phyloP scores from a whole-genome alignment of 345 rosid species.

The Lepidium didymum region DNA sequence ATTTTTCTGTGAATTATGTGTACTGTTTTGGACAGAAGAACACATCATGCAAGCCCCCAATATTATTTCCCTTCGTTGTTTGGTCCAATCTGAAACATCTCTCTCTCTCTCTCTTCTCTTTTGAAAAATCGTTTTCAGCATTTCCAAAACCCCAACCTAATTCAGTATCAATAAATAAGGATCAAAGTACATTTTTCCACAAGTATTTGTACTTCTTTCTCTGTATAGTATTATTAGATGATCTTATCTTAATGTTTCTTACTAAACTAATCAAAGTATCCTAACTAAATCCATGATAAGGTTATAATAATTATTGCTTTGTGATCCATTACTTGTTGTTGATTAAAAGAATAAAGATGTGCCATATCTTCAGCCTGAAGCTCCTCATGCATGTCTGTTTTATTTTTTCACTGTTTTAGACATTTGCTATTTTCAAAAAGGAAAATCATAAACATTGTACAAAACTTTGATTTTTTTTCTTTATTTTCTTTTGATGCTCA shows the following conservation, averaged over 20 bases:
- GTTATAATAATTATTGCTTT: conserved; percentile 6
- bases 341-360: conserved; percentile 21
- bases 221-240: conserved; percentile 4
- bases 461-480: conserved; percentile 33
- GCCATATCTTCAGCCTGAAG: conserved; percentile 31
- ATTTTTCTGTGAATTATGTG: conserved; percentile 33
- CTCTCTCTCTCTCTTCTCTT: conserved; percentile 27
- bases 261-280: not conserved
- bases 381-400: conserved; percentile 22
- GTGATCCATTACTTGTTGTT: conserved; percentile 4
- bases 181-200: not conserved
- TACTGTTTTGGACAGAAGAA: conserved; percentile 35
- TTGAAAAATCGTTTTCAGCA: conserved; percentile 27
- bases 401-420: conserved; percentile 7
- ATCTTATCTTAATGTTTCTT: conserved; percentile 2
- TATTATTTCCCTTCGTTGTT: conserved; percentile 30
- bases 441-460: conserved; percentile 30
- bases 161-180: conserved; percentile 15
- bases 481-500: not conserved
- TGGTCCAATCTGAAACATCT: conserved; percentile 38
- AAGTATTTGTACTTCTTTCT: conserved; percentile 12
- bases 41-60: conserved; percentile 26
- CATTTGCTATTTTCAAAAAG: conserved; percentile 36
- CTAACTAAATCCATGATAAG: conserved; percentile 10
- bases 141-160: conserved; percentile 9